Percentiles rank a stretch among this genome's conserved stretches.
These are phyloP conservation scores for Exophiala phaeomuriformis DNA, from an alignment of 2,329 filamentous ascomycete genomes.

Conservation along the genomic window DNA sequence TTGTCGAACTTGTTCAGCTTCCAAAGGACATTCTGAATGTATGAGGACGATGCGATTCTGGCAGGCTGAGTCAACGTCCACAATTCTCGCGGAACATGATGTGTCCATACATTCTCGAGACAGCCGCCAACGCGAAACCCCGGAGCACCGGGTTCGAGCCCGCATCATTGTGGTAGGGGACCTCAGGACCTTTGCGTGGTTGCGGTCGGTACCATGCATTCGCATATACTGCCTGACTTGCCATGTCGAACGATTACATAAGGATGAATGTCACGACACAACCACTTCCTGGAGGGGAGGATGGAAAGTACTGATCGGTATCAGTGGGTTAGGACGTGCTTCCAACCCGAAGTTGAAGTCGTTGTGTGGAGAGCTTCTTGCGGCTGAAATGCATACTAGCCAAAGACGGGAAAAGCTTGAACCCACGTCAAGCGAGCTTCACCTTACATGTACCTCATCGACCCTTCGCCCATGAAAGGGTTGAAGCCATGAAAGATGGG, in stretches of 20 bases:
- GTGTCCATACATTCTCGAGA: constrained; percentile 51
- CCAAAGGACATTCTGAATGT: constrained; percentile 62
- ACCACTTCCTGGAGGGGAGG: no score
- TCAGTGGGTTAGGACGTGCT: no score
- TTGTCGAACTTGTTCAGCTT: constrained; percentile 59
- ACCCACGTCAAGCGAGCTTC: no score
- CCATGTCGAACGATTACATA: constrained; percentile 4
- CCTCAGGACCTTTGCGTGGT: constrained; percentile 34
- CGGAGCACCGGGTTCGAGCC: constrained; percentile 64
- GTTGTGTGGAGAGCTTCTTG: no score
- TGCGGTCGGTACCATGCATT: constrained; percentile 33
- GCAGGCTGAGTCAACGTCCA: not conserved
- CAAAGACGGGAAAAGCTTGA: no score
- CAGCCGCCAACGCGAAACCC: constrained; percentile 56
- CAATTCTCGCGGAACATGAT: not conserved
- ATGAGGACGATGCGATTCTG: constrained; percentile 53
- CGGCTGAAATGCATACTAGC: no score
- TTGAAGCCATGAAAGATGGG: no score
- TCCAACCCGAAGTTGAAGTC: no score
- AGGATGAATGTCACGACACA: no score
- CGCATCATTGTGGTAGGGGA: constrained; percentile 43
- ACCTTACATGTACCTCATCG: no score
- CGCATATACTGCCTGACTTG: constrained; percentile 28
- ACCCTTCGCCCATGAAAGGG: no score
- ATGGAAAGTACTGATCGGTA: no score